Percentiles rank a stretch among this genome's conserved stretches.
These are phyloP conservation scores for Sporobolomyces pararoseus DNA, from an alignment of 768 basidiomycete genomes.

Conservation along the genomic window DNA sequence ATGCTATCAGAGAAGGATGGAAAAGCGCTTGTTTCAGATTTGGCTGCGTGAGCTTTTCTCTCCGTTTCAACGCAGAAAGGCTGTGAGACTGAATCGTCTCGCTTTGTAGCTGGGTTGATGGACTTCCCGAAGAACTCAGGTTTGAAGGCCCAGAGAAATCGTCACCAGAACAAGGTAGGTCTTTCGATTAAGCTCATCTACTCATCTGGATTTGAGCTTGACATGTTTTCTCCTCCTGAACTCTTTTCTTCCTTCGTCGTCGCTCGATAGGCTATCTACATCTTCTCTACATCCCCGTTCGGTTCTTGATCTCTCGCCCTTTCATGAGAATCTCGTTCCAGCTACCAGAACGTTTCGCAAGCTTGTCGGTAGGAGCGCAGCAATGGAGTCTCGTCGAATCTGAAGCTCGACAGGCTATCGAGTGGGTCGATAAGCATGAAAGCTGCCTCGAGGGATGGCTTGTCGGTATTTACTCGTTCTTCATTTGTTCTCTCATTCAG, in stretches of 20 bases:
- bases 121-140: conserved; percentile 70
- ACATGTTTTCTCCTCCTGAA: neutral
- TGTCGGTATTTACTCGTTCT: conserved; percentile 42
- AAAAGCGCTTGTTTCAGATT: conserved; percentile 51
- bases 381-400: conserved; percentile 40
- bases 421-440: conserved; percentile 46
- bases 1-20: conserved; percentile 78
- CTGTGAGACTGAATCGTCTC: conserved; percentile 44
- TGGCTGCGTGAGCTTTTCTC: conserved; percentile 41
- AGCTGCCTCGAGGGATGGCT: conserved; percentile 45
- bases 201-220: too few species aligned
- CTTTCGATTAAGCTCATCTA: too few species aligned
- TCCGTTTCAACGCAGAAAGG: neutral
- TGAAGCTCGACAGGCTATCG: conserved; percentile 43
- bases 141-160: conserved; percentile 69
- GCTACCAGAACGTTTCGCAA: conserved; percentile 62
- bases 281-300: conserved; percentile 78
- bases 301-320: conserved; percentile 96
- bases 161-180: conserved; percentile 61
- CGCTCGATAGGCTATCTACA: conserved; percentile 68
- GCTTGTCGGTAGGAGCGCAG: conserved; percentile 43
- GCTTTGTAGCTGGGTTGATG: conserved; percentile 66
- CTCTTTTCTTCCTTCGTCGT: conserved; percentile 5
- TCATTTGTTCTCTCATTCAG: conserved; percentile 45
- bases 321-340: conserved; percentile 97